Evolutionary conservation across 2,329 filamentous ascomycete species (phyloP).

Genomic region (Colletotrichum limetticola): DNA sequence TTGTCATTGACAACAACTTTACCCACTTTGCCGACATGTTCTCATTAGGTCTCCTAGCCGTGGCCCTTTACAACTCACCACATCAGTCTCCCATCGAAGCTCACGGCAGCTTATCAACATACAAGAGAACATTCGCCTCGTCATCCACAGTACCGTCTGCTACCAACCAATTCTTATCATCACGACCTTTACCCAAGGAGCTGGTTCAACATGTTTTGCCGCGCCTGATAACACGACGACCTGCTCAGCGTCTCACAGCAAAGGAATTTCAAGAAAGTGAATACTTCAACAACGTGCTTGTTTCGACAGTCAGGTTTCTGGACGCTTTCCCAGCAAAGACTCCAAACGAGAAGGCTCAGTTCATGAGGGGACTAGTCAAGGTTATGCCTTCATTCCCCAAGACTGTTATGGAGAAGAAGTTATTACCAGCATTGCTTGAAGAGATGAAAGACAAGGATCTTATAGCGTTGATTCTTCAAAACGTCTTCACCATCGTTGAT

Average conservation of each 20-base stretch:
- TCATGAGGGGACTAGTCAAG: slow-evolving; percentile 87
- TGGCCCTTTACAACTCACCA: slow-evolving; percentile 94
- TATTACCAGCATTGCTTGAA: slow-evolving; percentile 88
- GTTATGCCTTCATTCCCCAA: slow-evolving; percentile 93
- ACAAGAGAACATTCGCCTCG: slow-evolving; percentile 84
- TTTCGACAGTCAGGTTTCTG: slow-evolving; percentile 95
- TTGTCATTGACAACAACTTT: slow-evolving; percentile 90
- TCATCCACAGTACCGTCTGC: slow-evolving; percentile 82
- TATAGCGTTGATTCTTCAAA: slow-evolving; percentile 85
- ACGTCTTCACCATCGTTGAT: slow-evolving; percentile 89
- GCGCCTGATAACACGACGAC: slow-evolving; percentile 85
- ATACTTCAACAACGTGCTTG: slow-evolving; percentile 96
- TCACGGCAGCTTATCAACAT: slow-evolving; percentile 82
- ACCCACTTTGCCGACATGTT: slow-evolving; percentile 91
- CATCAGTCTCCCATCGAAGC: slow-evolving; percentile 88
- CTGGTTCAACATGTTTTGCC: slow-evolving; percentile 82
- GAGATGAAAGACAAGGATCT: slow-evolving; percentile 94
- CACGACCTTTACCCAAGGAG: slow-evolving; percentile 82
- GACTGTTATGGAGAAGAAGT: slow-evolving; percentile 93
- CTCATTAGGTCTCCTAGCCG: slow-evolving; percentile 86
- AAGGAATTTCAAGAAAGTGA: slow-evolving; percentile 93
- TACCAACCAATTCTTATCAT: slow-evolving; percentile 86
- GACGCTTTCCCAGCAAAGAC: slow-evolving; percentile 94
- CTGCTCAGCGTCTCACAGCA: slow-evolving; percentile 87
- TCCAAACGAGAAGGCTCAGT: slow-evolving; percentile 87